Conservation (phyloP, 305 asterid species). For the Fraxinus nigra region DNA sequence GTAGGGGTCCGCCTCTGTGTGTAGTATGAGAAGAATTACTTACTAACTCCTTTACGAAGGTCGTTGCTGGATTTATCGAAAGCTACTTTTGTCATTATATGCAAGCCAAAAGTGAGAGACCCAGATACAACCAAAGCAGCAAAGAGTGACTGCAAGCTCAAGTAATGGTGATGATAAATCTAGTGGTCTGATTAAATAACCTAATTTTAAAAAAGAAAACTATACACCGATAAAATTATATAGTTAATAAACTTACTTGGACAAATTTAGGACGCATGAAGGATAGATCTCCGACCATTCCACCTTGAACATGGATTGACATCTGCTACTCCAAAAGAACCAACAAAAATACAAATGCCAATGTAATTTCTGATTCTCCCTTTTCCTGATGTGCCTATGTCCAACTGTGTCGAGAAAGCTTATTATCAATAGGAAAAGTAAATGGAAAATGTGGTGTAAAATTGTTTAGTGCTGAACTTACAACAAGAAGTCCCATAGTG, state of each 20-base stretch:
- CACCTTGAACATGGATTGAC: slow-evolving; percentile 69
- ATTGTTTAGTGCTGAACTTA: slow-evolving; percentile 4
- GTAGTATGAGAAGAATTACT: slow-evolving; percentile 16
- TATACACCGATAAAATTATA: not conserved
- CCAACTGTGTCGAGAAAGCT: slow-evolving; percentile 24
- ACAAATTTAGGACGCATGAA: slow-evolving; percentile 72
- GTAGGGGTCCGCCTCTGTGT: too few species aligned
- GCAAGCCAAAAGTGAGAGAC: slow-evolving; percentile 67
- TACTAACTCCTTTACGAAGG: slow-evolving; percentile 81
- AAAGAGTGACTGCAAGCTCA: slow-evolving; percentile 56
- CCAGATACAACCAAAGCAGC: slow-evolving; percentile 88
- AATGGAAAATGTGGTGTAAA: not conserved
- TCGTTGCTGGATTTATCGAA: slow-evolving; percentile 60
- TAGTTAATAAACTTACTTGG: slow-evolving; percentile 45
- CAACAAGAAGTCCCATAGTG: slow-evolving; percentile 37
- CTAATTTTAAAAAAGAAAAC: not conserved
- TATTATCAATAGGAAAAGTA: not conserved
- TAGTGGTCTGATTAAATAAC: not conserved
- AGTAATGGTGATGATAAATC: not conserved
- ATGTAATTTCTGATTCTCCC: slow-evolving; percentile 66
- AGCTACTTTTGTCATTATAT: slow-evolving; percentile 73
- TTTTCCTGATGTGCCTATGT: slow-evolving; percentile 54
- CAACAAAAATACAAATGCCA: slow-evolving; percentile 67
- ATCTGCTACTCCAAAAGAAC: slow-evolving; percentile 77
- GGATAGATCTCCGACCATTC: slow-evolving; percentile 33